A percentile compares a stretch with the other conserved stretches of the same genome.
phyloP scores from a whole-genome alignment of 2,329 filamentous ascomycete species.

The Diaporthe caulivora region DNA sequence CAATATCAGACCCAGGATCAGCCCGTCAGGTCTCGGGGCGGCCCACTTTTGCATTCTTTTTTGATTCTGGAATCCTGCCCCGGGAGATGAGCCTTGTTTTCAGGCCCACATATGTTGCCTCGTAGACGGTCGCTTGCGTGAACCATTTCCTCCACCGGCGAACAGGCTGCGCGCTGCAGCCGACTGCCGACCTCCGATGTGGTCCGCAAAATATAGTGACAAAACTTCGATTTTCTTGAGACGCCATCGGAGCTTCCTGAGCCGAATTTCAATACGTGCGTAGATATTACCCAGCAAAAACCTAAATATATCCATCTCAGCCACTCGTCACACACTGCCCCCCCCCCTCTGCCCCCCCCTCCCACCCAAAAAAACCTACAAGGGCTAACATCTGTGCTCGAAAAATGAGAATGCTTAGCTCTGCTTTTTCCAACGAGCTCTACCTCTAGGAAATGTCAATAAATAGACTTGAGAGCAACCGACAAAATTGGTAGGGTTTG shows the following conservation, averaged over 20 bases:
- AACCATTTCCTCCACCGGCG: neutral
- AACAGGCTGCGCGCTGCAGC: neutral
- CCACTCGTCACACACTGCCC: too few species aligned
- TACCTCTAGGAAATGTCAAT: neutral
- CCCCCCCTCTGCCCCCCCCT: too few species aligned
- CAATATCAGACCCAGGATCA: slow-evolving; percentile 8
- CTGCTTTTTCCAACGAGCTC: neutral
- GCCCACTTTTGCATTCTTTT: neutral
- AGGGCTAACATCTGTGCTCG: neutral
- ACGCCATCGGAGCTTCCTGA: neutral
- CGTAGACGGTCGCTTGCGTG: neutral
- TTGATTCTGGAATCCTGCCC: neutral
- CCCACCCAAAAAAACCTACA: too few species aligned
- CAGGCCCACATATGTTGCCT: neutral
- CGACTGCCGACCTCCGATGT: neutral
- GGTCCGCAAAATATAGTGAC: neutral
- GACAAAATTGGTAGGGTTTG: neutral
- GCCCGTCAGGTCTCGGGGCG: slow-evolving; percentile 7
- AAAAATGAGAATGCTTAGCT: neutral
- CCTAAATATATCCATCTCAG: neutral
- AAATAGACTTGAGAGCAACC: neutral
- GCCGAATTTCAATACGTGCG: neutral
- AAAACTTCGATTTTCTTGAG: neutral
- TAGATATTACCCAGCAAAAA: neutral
- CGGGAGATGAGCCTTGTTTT: slow-evolving; percentile 11